Base-by-base conservation (phyloP, 2,329 filamentous ascomycete genomes). In the Xylaria sp. region DNA sequence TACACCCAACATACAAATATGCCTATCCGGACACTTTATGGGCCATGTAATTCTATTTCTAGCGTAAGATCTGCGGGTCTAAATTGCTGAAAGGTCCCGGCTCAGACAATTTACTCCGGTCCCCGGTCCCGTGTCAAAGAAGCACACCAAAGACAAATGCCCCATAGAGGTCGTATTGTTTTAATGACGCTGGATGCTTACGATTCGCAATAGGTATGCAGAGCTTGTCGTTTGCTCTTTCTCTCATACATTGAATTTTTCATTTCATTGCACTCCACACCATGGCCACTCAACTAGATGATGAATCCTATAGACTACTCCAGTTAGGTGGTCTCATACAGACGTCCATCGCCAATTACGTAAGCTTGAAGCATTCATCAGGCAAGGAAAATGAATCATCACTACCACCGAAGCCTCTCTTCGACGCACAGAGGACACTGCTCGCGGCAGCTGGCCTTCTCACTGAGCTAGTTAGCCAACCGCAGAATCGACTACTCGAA, bases 391-490 rank as follows among this genome's bases (percentile, higher is more conserved):
- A 61, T 17, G 63, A 60, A 54, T 36, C 57, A 5, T 10, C 26
- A 4, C 38, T 72, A 1, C 70, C 70, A 0, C 31, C 66, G 3
- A 72, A 66, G 58, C 62, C 63, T 5, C 66, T 80, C n/a, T 79
- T 77, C 59, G 75, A 81, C 49, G 78, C 77, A 6, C 78, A 79
- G 63, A 71, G 77, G 26, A 76, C 74, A 3, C 68, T 81, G 9
- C 67, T 79, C 3, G 74, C 78, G 6, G 74, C 78, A 3, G 74
- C 78, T 7, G 79, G 80, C 2, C 75, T 73, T 61, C 70, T 81
- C 23, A 79, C 76, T 0, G 79, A 80, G 67, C 71, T 80, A 1
- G 74, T 80, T 20, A 73, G 73, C 57, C 75, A 80, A 53, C 79
- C 80, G 5, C 72, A 72, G 31, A 68, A 63, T 23, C 73, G 79